Percentiles rank a stretch among this genome's conserved stretches.
Conservation (phyloP, 2,329 filamentous ascomycete genomes). For the Cordyceps javanica region DNA sequence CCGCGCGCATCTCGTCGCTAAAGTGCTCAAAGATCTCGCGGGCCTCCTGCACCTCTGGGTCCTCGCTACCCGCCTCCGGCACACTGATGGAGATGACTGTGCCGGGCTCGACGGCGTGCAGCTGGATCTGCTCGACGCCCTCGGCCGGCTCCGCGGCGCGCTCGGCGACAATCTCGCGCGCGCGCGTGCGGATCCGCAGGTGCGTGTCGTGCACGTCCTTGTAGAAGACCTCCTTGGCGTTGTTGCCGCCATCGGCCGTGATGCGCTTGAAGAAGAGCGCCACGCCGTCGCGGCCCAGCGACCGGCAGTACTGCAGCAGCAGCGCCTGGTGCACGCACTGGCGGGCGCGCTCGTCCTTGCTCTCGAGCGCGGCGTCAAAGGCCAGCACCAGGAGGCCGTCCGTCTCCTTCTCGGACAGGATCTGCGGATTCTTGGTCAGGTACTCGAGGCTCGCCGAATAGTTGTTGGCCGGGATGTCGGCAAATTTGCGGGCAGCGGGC, state of each 20-base stretch:
- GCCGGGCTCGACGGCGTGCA: slow-evolving; percentile 90
- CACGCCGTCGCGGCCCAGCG: slow-evolving; percentile 82
- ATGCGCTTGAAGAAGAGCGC: slow-evolving; percentile 94
- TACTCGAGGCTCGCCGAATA: slow-evolving; percentile 70
- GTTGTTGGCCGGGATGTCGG: slow-evolving; percentile 67
- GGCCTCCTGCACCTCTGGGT: slow-evolving; percentile 56
- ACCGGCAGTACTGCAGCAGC: slow-evolving; percentile 88
- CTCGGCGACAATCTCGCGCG: slow-evolving; percentile 61
- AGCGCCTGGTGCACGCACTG: slow-evolving; percentile 92
- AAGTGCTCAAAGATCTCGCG: slow-evolving; percentile 80
- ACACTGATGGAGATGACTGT: slow-evolving; percentile 87
- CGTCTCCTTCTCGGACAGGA: slow-evolving; percentile 79
- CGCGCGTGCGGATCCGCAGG: slow-evolving; percentile 69
- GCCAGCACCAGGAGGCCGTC: slow-evolving; percentile 87
- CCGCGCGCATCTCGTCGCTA: slow-evolving; percentile 70
- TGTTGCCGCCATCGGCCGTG: slow-evolving; percentile 78
- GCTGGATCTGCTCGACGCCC: slow-evolving; percentile 91
- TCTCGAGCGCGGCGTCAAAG: slow-evolving; percentile 79
- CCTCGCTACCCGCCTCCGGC: slow-evolving; percentile 61
- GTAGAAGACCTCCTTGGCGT: slow-evolving; percentile 83
- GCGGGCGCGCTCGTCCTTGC: slow-evolving; percentile 67
- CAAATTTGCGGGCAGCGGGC: slow-evolving; percentile 72
- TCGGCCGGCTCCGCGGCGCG: slow-evolving; percentile 50
- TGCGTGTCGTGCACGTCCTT: slow-evolving; percentile 92
- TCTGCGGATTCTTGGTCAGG: slow-evolving; percentile 68